Conservation (phyloP, 2,329 filamentous ascomycete genomes). For the Myriosclerotinia curreyana region DNA sequence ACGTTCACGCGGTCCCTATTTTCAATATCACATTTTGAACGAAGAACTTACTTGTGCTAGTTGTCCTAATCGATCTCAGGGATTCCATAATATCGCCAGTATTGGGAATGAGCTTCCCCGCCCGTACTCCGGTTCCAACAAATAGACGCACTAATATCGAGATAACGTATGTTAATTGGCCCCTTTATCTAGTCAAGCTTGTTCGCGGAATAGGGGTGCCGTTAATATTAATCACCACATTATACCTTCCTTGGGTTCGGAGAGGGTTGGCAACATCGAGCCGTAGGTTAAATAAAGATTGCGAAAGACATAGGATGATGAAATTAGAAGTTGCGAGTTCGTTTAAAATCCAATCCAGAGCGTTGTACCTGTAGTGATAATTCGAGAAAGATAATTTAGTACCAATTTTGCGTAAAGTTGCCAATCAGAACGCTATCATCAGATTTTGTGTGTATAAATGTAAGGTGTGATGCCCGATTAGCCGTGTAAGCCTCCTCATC, state of each 20-base stretch:
- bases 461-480: neutral
- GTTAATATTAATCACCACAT: constrained; percentile 3
- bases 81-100: neutral
- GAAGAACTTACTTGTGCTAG: neutral
- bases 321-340: neutral
- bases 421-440: constrained; percentile 11
- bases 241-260: neutral
- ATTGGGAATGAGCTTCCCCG: constrained; percentile 5
- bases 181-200: neutral
- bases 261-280: neutral
- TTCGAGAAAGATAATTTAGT: neutral
- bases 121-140: neutral
- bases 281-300: neutral
- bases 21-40: neutral
- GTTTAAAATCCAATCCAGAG: constrained; percentile 20
- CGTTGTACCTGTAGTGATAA: neutral
- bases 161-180: constrained; percentile 6
- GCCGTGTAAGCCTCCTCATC: constrained; percentile 15
- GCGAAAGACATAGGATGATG: neutral
- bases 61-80: neutral
- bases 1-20: neutral
- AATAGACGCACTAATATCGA: neutral
- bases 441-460: constrained; percentile 4
- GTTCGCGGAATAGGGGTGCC: neutral
- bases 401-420: constrained; percentile 14